Evolutionary conservation across 2,329 filamentous ascomycete species (phyloP), one percentile per base, ranked within the genome.

Genomic region (Raffaelea arxii): DNA sequence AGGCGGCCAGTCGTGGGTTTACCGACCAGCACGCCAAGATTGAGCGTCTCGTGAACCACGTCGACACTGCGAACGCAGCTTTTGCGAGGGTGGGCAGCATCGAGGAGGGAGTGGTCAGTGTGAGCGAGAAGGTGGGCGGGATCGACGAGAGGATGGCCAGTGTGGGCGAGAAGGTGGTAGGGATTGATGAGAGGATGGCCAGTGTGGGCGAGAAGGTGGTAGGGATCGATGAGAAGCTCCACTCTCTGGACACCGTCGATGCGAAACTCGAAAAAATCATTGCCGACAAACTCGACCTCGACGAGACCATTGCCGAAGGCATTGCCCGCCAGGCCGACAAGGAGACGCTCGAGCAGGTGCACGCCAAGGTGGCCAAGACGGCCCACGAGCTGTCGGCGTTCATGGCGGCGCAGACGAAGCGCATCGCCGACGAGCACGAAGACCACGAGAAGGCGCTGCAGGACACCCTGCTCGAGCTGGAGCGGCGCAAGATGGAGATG

Each of bases 321-420:
- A 79, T 86, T 58, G 48, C 76, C 25, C 72, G 79, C 23, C 74
- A 77, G 19, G 77, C 86, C 0, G 77, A 77, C 44, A 82, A 87
- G 58, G 83, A 85, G 51, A 86, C 86, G 22, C 75, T 98, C 5
- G 88, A 96, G 54, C 78, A 89, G 62, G 92, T 97, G 43, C 88
- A 96, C 58, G 76, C 85, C 53, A 86, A 94, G 55, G 88, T 98
- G 47, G 79, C 87, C 60, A 75, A 81, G 49, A 94, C 88, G 2
- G 89, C 91, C 1, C 78, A 81, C 19, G 88, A 94, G 59, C 82
- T 98, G 46, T 84, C 84, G 2, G 78, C 83, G 37, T 95, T 96
- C 60, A 77, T 97, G 19, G 76, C 82, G 3, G 72, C 73, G 3
- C 90, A 95, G 61, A 85, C 80, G 21, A 78, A 82, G 58, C 78